phyloP scores from a whole-genome alignment of 371 early-diverging fungal species.

The Phascolomyces articulosus region DNA sequence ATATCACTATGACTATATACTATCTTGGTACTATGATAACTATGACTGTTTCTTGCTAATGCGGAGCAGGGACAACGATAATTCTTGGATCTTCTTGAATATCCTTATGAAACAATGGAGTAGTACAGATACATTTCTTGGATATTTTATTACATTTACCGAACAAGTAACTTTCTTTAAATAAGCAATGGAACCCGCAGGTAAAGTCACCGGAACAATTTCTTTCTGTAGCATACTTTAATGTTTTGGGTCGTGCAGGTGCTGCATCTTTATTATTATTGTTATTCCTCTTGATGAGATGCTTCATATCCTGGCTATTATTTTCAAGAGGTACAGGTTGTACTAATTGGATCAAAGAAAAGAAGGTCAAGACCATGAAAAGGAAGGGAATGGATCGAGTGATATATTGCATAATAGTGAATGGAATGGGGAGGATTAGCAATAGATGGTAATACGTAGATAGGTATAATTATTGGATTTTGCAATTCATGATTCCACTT shows the following conservation, averaged over 20 bases:
- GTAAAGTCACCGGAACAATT: neutral
- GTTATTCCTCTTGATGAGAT: too few relatives aligned
- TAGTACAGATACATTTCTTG: neutral
- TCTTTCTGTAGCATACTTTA: neutral
- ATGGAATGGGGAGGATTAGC: neutral
- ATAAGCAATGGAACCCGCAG: neutral
- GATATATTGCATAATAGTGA: conserved; percentile 1
- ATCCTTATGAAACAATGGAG: neutral
- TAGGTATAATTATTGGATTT: too few relatives aligned
- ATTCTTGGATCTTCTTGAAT: neutral
- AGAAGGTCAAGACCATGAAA: too few relatives aligned
- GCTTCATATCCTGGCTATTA: too few relatives aligned
- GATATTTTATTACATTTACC: neutral
- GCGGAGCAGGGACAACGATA: neutral
- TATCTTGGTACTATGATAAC: too few relatives aligned
- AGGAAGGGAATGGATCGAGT: too few relatives aligned
- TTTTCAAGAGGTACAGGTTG: too few relatives aligned
- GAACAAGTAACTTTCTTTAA: neutral
- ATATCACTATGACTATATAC: too few relatives aligned
- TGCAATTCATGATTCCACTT: too few relatives aligned
- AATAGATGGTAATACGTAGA: neutral
- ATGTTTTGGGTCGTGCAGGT: neutral
- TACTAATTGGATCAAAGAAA: too few relatives aligned
- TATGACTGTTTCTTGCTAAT: too few relatives aligned
- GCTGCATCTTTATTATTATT: too few relatives aligned